Evolutionary conservation across 441 rosid genomes (phyloP), one percentile per base, ranked within the genome.

Genomic region (Theobroma grandiflorum): DNA sequence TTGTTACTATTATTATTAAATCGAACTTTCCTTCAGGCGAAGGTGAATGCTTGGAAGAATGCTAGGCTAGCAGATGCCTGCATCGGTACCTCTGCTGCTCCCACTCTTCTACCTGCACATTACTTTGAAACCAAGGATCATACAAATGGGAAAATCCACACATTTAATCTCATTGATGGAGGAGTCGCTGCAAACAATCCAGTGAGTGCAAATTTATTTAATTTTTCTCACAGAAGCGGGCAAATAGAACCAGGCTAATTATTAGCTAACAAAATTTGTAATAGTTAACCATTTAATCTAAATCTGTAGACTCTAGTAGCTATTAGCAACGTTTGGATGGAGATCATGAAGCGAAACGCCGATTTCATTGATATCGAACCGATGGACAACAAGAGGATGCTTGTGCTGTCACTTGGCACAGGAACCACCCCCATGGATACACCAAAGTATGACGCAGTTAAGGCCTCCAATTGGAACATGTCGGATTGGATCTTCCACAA

Each of bases 31-130:
- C 4, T 10, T 3, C 7, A 31, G 86, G 86, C 79, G 4, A 75
- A 58, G 52, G 71, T 26, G 3, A 43, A 81, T 72, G 52, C 77
- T 45, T 43, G 77, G 57, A 83, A 79, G 73, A 72, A 85, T 82
- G 84, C 80, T 11, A 76, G 72, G 31, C 59, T 85, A 71, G 78
- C 95, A 15, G 91, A 95, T 43, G 89, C 89, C 76, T 83, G 90
- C 84, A 82, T 92, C 50, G 86, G 84, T 65, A 95, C 98, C 64
- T 92, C 98, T 11, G 94, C 95, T 18, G 96, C 98, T 8, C 98
- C 97, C 2, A 92, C 93, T 57, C 87, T 84, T 73, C 82, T 95
- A 37, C 98, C 97, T 8, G 89, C 91, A 43, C 90, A 89, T 82
- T 67, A 68, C 77, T 91, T 93, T 64, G 75, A 83, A 72, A 89